phyloP scores from a whole-genome alignment of 2,329 filamentous ascomycete species.

The Botryotinia convoluta region DNA sequence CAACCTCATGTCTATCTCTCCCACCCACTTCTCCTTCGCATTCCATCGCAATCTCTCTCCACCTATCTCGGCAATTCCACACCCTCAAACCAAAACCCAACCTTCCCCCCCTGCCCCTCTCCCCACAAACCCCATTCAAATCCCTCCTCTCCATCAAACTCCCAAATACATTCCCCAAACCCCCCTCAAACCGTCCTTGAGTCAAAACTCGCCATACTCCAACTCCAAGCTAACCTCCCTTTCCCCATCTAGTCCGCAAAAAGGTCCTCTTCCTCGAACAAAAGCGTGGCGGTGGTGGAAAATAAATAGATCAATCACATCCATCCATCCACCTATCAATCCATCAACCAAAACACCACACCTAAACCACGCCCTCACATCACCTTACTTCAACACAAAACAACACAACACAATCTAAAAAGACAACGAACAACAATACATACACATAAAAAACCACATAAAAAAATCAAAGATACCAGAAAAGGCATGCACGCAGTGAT shows the following conservation, averaged over 20 bases:
- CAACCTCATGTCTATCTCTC: background rate
- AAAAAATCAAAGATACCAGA: background rate
- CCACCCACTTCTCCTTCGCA: background rate
- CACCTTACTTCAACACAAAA: background rate
- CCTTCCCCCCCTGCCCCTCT: too few species aligned
- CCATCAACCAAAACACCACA: background rate
- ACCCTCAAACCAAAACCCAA: too few species aligned
- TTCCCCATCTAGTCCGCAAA: slow-evolving; percentile 67
- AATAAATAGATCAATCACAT: slow-evolving; percentile 27
- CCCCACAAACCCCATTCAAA: too few species aligned
- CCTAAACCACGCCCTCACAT: background rate
- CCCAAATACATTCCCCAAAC: too few species aligned
- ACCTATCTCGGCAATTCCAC: background rate
- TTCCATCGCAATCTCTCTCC: background rate
- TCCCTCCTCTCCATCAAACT: too few species aligned
- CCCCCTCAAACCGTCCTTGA: too few species aligned
- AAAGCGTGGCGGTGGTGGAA: slow-evolving; percentile 71
- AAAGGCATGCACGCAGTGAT: background rate
- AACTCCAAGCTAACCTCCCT: slow-evolving; percentile 9
- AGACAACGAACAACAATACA: background rate
- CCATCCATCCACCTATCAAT: background rate
- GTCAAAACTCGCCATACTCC: too few species aligned
- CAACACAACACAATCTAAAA: background rate
- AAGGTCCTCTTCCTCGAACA: slow-evolving; percentile 94
- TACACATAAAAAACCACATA: background rate